phyloP scores from a whole-genome alignment of 2,329 filamentous ascomycete species.

The Botrytis porri region DNA sequence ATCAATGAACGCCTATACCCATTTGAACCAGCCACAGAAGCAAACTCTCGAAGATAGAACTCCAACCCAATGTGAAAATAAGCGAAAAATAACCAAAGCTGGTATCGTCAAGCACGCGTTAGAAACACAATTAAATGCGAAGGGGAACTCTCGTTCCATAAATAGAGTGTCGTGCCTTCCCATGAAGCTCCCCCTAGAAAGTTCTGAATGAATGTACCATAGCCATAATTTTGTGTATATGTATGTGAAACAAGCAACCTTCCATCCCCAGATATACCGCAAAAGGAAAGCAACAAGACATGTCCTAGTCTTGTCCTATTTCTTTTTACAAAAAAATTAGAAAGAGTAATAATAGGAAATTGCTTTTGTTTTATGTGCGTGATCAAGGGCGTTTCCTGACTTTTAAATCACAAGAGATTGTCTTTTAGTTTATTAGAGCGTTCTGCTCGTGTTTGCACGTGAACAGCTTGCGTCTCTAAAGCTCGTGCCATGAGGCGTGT shows the following conservation, averaged over 20 bases:
- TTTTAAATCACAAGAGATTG: neutral
- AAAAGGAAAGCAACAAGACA: neutral
- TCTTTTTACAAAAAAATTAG: neutral
- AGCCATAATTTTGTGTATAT: neutral
- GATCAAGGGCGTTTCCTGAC: neutral
- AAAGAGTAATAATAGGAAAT: neutral
- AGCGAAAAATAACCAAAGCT: neutral
- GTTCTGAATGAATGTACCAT: neutral
- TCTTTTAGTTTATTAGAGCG: neutral
- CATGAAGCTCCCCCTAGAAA: neutral
- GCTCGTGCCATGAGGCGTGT: conserved; percentile 64
- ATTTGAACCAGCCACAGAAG: neutral
- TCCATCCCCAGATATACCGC: neutral
- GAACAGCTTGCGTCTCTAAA: conserved; percentile 7
- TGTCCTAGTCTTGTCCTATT: neutral
- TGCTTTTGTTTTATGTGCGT: neutral
- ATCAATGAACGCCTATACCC: neutral
- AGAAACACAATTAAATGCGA: neutral
- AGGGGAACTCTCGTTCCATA: neutral
- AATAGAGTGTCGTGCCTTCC: neutral
- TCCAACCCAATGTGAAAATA: neutral
- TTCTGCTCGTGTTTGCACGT: conserved; percentile 6
- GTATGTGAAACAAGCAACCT: conserved; percentile 1
- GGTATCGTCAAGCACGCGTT: neutral
- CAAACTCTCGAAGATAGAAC: neutral